phyloP scores from a whole-genome alignment of 1,284 basidiomycete genomes.

The Anthracocystis walkeri region DNA sequence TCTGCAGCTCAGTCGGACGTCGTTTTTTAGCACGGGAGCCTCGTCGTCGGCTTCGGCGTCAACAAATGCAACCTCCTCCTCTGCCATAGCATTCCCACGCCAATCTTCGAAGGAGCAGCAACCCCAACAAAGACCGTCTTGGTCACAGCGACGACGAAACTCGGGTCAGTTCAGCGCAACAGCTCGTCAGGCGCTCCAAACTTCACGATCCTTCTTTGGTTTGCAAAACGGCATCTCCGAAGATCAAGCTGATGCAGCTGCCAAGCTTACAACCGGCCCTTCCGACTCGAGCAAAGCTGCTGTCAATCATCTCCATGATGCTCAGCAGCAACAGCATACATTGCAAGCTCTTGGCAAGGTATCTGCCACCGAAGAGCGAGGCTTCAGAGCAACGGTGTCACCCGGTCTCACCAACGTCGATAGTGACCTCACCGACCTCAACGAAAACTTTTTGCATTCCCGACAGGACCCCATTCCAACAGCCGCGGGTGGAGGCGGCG shows the following conservation, averaged over 20 bases:
- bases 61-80: slow-evolving; percentile 7
- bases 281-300: neutral
- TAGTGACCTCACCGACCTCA: neutral
- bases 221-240: slow-evolving; percentile 17
- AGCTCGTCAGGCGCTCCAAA: slow-evolving; percentile 24
- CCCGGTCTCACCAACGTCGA: neutral
- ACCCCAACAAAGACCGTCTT: neutral
- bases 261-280: neutral
- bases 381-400: neutral
- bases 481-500: neutral
- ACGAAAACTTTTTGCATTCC: neutral
- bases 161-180: slow-evolving; percentile 31
- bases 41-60: slow-evolving; percentile 7
- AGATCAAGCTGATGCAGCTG: slow-evolving; percentile 7
- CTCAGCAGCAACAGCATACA: neutral
- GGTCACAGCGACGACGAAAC: slow-evolving; percentile 12
- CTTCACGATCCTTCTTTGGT: slow-evolving; percentile 34
- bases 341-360: neutral
- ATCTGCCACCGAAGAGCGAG: neutral
- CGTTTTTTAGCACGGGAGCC: slow-evolving; percentile 23
- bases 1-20: slow-evolving; percentile 6
- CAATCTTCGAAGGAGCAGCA: slow-evolving; percentile 3
- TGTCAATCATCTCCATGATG: too few relatives aligned
- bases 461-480: neutral
- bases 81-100: slow-evolving; percentile 14